phyloP scores from a whole-genome alignment of 441 rosid genomes.

The Mallotus japonicus region DNA sequence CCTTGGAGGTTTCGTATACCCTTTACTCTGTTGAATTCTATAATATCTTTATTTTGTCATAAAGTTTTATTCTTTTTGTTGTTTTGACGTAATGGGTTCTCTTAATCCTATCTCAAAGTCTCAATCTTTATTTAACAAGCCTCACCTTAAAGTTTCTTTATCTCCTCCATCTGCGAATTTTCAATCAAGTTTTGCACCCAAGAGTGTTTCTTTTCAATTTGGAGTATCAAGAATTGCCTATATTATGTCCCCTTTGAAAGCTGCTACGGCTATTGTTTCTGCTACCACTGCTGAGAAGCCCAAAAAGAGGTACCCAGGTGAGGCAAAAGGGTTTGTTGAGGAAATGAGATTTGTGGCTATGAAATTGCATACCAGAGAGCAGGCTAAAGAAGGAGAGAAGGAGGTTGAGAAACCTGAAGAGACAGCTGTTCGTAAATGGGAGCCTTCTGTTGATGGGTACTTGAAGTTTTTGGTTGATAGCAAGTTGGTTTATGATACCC shows the following conservation, averaged over 20 bases:
- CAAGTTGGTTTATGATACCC: slow-evolving; percentile 84
- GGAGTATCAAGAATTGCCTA: slow-evolving; percentile 19
- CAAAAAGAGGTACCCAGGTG: slow-evolving; percentile 70
- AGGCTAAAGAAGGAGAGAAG: slow-evolving; percentile 87
- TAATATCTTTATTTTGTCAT: neutral
- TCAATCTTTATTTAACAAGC: slow-evolving; percentile 37
- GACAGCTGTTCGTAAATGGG: slow-evolving; percentile 62
- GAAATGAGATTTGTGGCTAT: slow-evolving; percentile 97
- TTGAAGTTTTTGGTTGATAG: slow-evolving; percentile 79
- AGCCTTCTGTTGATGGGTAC: slow-evolving; percentile 82
- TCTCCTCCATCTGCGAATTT: slow-evolving; percentile 22
- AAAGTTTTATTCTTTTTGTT: neutral
- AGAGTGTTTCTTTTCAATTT: slow-evolving; percentile 23
- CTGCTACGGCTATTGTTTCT: slow-evolving; percentile 29
- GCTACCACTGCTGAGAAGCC: slow-evolving; percentile 74
- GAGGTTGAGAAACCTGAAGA: slow-evolving; percentile 72
- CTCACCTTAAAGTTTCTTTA: slow-evolving; percentile 29
- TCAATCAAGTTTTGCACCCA: slow-evolving; percentile 33
- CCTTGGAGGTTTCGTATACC: slow-evolving; percentile 29
- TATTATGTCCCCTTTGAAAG: slow-evolving; percentile 37
- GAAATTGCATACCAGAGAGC: slow-evolving; percentile 86
- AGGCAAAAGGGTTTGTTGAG: slow-evolving; percentile 92
- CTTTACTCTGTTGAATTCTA: slow-evolving; percentile 18
- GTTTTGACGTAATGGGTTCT: slow-evolving; percentile 54
- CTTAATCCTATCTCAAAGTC: slow-evolving; percentile 48